Evolutionary conservation across 495 filamentous ascomycete species (phyloP), one percentile per base, ranked within the genome.

Genomic region (Cladorrhinum samala): DNA sequence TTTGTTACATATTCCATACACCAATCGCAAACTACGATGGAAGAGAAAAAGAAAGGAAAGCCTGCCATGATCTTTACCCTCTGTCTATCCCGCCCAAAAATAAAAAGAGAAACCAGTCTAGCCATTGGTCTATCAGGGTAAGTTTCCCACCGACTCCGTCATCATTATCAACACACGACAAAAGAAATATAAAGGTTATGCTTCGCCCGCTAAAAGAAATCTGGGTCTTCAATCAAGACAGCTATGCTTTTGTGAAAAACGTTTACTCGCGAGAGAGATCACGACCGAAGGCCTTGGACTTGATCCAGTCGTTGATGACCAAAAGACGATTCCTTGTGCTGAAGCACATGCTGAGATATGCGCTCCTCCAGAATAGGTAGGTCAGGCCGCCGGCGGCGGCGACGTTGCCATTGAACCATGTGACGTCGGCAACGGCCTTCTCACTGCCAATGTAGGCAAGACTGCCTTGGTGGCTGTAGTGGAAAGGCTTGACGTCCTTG

Each of bases 311-410:
- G 60, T 94, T 74, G 57, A 89, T 76, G 40, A 99, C 93, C 20
- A 99, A 78, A 56, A 96, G 79, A 67, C 93, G 85, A 73, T 97
- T 99, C 55, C 93, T 86, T 40, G 84, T 88, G 81, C 91, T 95
- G 70, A 97, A 99, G 82, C 91, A 96, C 93, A 99, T 99, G 81
- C 86, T 94, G 71, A 99, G 76, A 71, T 99, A 99, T 47, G 93
- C 94, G 67, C 85, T 90, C 69, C 89, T 80, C 93, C 93, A 98
- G 83, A 98, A 97, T 60, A 96, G 82, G 66, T 84, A 89, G 46
- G 86, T 91, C 66, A 90, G 73, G 61, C 82, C 85, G 65, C 89
- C 88, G 63, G 88, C 88, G 47, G 83, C 84, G 38, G 90, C 88
- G 62, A 97, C 80, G 73, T 99, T 99, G 63, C 94, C 94, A 67